Conservation (phyloP, 202 grass and related monocot genomes). For the Panicum virgatum region DNA sequence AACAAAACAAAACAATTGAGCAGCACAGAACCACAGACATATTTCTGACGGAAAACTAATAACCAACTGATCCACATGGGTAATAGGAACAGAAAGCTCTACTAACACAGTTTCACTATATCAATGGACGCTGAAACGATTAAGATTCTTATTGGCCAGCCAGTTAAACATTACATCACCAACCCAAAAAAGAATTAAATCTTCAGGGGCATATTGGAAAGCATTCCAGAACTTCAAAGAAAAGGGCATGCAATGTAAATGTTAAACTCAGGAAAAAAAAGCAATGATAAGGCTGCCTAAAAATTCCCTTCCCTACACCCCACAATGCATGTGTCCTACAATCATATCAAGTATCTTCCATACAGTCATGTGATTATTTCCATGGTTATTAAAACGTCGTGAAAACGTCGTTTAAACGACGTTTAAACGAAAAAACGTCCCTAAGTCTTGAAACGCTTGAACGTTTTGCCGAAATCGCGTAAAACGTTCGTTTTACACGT, state of each 20-base stretch:
- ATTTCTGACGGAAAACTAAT: constrained; percentile 10
- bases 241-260: neutral
- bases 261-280: neutral
- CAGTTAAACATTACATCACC: neutral
- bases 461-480: too few species aligned
- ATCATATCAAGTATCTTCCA: neutral
- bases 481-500: too few species aligned
- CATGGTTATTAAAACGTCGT: too few species aligned
- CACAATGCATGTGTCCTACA: neutral
- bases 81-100: neutral
- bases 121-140: neutral
- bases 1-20: neutral
- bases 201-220: neutral
- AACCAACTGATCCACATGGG: neutral
- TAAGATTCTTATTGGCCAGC: neutral
- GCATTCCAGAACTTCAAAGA: neutral
- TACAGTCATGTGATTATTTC: neutral
- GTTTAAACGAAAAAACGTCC: too few species aligned
- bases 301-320: neutral
- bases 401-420: too few species aligned
- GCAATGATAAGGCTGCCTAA: neutral
- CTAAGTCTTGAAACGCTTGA: too few species aligned
- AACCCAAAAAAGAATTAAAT: neutral
- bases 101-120: neutral
- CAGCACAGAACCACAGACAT: neutral